Percentiles rank a stretch among this genome's conserved stretches.
phyloP scores from a whole-genome alignment of 1,284 basidiomycete species.

The Ganoderma multipileum region DNA sequence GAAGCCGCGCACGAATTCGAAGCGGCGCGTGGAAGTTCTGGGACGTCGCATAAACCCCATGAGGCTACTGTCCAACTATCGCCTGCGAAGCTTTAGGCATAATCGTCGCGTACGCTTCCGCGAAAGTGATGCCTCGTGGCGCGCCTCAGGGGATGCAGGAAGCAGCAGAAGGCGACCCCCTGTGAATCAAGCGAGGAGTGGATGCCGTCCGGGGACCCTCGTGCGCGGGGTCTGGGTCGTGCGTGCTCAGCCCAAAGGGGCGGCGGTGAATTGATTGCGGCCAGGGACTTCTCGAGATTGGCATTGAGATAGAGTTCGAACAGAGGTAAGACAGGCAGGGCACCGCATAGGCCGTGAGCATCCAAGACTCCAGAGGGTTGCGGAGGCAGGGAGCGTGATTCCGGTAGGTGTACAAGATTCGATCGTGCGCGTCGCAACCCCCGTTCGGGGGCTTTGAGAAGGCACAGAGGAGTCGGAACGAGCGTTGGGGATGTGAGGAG shows the following conservation, averaged over 20 bases:
- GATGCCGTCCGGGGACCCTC: not conserved
- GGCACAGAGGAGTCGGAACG: slow-evolving; percentile 2
- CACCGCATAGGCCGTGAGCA: slow-evolving; percentile 10
- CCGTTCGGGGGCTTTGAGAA: slow-evolving; percentile 30
- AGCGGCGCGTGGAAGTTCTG: not conserved
- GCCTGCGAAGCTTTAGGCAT: slow-evolving; percentile 33
- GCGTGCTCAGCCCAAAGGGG: not conserved
- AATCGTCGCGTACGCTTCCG: slow-evolving; percentile 25
- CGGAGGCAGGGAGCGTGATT: slow-evolving; percentile 8
- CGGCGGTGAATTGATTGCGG: slow-evolving; percentile 2
- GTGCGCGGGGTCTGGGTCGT: not conserved
- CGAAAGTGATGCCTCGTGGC: slow-evolving; percentile 25
- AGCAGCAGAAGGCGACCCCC: slow-evolving; percentile 7
- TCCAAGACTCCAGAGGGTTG: slow-evolving; percentile 6
- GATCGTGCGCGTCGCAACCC: slow-evolving; percentile 18
- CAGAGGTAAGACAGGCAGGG: slow-evolving; percentile 15
- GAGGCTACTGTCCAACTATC: slow-evolving; percentile 22
- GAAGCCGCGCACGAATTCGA: slow-evolving; percentile 9
- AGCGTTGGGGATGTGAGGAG: not conserved
- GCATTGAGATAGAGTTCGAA: slow-evolving; percentile 31
- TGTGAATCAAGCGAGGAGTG: slow-evolving; percentile 13
- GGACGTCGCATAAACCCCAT: slow-evolving; percentile 22
- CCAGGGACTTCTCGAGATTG: slow-evolving; percentile 25
- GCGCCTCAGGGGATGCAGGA: not conserved
- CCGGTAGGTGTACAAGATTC: slow-evolving; percentile 20